Evolutionary conservation across 495 filamentous ascomycete species (phyloP).

Genomic region (Neurospora sp.): DNA sequence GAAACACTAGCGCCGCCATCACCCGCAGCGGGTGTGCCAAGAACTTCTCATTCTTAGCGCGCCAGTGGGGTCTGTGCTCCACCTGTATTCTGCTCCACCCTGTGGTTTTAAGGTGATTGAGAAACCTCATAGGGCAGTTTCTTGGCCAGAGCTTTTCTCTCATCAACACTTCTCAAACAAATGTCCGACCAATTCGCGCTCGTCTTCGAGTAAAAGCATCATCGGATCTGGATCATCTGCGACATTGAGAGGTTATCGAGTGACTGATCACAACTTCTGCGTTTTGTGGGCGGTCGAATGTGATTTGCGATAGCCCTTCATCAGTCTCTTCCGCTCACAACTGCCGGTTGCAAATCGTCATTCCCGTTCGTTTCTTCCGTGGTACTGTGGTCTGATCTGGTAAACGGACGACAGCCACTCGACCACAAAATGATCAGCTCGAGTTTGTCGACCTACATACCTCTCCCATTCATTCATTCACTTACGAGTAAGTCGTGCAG

Average conservation of each 20-base stretch:
- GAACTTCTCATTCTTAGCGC: not conserved
- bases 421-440: not conserved
- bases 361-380: not conserved
- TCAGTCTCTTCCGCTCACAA: not conserved
- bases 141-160: not conserved
- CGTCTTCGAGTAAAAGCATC: not conserved
- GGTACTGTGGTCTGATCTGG: not conserved
- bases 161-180: not conserved
- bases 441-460: not conserved
- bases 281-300: not conserved
- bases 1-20: constrained; percentile 21
- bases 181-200: not conserved
- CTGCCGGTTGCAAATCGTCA: not conserved
- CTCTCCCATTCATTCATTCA: not conserved
- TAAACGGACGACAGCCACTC: not conserved
- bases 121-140: not conserved
- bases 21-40: constrained; percentile 1
- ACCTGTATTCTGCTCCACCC: not conserved
- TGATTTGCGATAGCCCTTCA: not conserved
- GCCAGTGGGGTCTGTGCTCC: not conserved
- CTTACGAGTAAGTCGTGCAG: not conserved
- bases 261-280: not conserved
- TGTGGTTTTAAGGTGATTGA: not conserved
- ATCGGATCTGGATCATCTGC: not conserved
- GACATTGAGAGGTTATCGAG: not conserved